phyloP scores from a whole-genome alignment of 2,329 filamentous ascomycete genomes.

The Didymella arachidicola region DNA sequence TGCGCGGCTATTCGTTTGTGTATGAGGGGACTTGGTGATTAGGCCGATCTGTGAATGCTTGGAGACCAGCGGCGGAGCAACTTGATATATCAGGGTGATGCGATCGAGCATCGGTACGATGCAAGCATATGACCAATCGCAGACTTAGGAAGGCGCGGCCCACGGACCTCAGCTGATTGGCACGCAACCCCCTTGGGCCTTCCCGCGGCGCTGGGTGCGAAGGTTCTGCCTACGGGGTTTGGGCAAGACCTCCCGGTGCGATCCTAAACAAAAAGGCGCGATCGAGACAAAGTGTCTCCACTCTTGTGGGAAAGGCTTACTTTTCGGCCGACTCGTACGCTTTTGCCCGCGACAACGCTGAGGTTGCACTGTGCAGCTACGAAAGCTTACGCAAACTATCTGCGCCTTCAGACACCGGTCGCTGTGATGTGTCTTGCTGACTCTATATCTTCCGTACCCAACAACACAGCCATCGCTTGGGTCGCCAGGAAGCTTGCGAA shows the following conservation, averaged over 20 bases:
- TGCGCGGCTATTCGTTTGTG: constrained; percentile 24
- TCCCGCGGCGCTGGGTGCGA: constrained; percentile 4
- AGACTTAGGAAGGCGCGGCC: neutral
- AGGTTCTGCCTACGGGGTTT: constrained; percentile 11
- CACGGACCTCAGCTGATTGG: constrained; percentile 13
- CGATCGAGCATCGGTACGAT: constrained; percentile 14
- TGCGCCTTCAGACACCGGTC: constrained; percentile 12
- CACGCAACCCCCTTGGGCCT: neutral
- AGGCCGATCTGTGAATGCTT: constrained; percentile 10
- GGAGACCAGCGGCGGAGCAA: constrained; percentile 6
- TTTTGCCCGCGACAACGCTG: neutral
- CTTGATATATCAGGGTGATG: constrained; percentile 15
- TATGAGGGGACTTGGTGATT: constrained; percentile 17
- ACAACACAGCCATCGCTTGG: constrained; percentile 11
- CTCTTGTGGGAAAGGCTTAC: neutral
- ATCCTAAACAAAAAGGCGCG: constrained; percentile 6
- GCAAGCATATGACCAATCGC: constrained; percentile 3
- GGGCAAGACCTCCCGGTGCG: constrained; percentile 6
- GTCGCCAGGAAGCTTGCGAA: constrained; percentile 13
- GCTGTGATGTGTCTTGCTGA: constrained; percentile 11
- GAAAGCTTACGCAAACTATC: constrained; percentile 11
- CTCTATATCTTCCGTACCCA: constrained; percentile 1
- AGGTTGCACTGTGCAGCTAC: neutral
- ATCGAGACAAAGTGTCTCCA: constrained; percentile 11
- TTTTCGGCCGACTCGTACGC: neutral